Base-by-base conservation (phyloP, 2,329 filamentous ascomycete species). In the Mycosphaerella arachidis region DNA sequence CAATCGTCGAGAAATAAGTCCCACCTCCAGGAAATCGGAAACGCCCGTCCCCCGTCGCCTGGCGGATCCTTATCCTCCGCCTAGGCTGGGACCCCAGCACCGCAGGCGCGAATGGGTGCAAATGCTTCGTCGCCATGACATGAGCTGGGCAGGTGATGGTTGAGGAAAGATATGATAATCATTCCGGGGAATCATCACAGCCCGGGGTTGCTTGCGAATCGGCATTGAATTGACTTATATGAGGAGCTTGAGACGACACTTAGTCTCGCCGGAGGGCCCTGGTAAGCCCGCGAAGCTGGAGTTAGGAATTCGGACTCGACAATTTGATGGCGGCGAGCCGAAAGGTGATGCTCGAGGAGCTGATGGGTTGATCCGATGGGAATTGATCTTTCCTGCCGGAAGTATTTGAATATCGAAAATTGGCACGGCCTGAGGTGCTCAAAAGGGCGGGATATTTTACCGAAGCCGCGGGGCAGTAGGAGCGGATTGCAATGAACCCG, bases 1-100 rank as follows among this genome's bases (percentile, higher is more conserved):
- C 73, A 51, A 58, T 85, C 0, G 82, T 78, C 54, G 84, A 86
- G 62, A 79, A 84, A 67, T 85, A 84, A 0, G 24, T 73, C 75
- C 1, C 80, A 86, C 35, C 43, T 56, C 20, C 50, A 55, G 20
- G 84, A 87, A 70, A 74, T 78, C 0, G 85, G 85, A 0, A 84
- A 85, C 3, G 85, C 85, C 0, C 79, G n/a, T 80, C 82, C 0
- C 84, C 86, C 1, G 88, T 88, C 65, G 75, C 79, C 1, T 85
- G 86, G 67, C 81, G 82, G 0, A 71, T 87, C 3, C 73, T 88
- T 3, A 70, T 72, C 8, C 70, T 72, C 8, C 72, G 77, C 31
- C 40, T 60, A 1, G 58, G 61, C 29, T 60, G 51, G 55, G 43
- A 60, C 4, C 69, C 81, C 3, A 9, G 29, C 8, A 43, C 40